Conservation (phyloP, 495 filamentous ascomycete genomes). For the Cudoniella acicularis region DNA sequence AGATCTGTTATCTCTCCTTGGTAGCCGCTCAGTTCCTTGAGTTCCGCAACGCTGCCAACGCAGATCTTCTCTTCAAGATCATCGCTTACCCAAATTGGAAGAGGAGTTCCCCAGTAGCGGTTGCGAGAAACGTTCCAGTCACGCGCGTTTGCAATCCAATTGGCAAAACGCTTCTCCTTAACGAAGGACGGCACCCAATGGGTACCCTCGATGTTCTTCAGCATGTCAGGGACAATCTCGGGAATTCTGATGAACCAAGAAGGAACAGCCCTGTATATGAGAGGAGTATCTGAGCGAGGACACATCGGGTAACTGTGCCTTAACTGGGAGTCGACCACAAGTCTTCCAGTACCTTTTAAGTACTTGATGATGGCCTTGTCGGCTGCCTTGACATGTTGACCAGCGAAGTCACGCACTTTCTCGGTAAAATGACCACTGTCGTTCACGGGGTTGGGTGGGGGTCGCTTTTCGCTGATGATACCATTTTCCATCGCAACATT, state of each 20-base stretch:
- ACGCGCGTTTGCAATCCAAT: conserved; percentile 84
- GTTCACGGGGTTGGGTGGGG: conserved; percentile 87
- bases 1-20: conserved; percentile 83
- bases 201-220: conserved; percentile 81
- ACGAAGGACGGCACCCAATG: conserved; percentile 94
- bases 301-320: conserved; percentile 96
- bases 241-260: conserved; percentile 93
- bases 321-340: conserved; percentile 86
- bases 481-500: conserved; percentile 73
- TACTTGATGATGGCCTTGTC: conserved; percentile 94
- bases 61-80: conserved; percentile 85
- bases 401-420: conserved; percentile 79
- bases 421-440: conserved; percentile 76
- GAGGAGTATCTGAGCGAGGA: conserved; percentile 89
- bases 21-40: conserved; percentile 83
- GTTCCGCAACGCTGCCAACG: conserved; percentile 79
- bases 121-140: conserved; percentile 98
- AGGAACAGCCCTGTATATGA: conserved; percentile 92
- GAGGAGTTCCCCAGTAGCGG: conserved; percentile 94
- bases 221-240: conserved; percentile 82
- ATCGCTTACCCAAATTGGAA: conserved; percentile 89
- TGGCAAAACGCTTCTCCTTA: conserved; percentile 83
- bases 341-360: conserved; percentile 72
- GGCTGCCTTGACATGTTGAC: conserved; percentile 89
- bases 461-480: conserved; percentile 70